phyloP scores from a whole-genome alignment of 2,329 filamentous ascomycete genomes.

The Colletotrichum orchidophilum region DNA sequence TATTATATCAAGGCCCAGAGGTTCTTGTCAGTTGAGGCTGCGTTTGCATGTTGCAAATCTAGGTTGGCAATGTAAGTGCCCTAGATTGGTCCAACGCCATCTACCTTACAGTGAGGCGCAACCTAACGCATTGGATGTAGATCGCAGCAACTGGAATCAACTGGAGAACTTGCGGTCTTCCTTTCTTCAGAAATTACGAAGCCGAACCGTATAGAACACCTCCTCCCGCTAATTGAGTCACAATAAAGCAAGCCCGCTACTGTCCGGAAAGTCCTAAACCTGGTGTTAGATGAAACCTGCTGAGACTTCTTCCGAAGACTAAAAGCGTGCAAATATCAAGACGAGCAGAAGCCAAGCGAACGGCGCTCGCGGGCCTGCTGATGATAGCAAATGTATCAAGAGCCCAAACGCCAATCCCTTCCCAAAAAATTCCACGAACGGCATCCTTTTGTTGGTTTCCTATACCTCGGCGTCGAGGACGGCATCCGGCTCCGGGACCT shows the following conservation, averaged over 20 bases:
- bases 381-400: background rate
- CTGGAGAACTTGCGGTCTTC: background rate
- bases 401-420: background rate
- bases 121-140: background rate
- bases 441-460: background rate
- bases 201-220: background rate
- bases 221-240: background rate
- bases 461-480: background rate
- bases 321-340: background rate
- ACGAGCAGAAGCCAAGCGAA: background rate
- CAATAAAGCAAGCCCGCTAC: background rate
- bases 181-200: background rate
- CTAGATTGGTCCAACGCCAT: background rate
- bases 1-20: background rate
- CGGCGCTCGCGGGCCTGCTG: background rate
- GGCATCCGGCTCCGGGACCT: conserved; percentile 32
- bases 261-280: background rate
- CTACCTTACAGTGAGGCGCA: background rate
- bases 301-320: background rate
- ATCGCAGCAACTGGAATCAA: background rate
- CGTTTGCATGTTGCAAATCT: background rate
- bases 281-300: background rate
- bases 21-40: too few species aligned
- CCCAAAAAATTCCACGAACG: background rate
- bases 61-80: too few species aligned